Percentiles rank a stretch among this genome's conserved stretches.
phyloP scores from a whole-genome alignment of 2,329 filamentous ascomycete genomes.

The Laburnicola sp. region DNA sequence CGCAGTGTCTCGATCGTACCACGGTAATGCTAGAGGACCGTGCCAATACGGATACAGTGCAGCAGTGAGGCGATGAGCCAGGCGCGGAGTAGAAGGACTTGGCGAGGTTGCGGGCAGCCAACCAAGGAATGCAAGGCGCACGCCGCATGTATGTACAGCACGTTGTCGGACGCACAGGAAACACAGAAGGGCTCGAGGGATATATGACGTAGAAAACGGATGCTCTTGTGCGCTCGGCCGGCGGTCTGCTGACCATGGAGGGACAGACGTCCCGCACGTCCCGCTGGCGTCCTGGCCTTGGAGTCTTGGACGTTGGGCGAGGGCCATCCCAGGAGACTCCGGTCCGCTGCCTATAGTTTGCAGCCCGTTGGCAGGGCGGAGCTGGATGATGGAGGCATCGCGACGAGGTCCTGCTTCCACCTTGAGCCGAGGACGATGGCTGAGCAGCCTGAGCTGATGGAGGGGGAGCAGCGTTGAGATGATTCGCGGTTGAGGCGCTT shows the following conservation, averaged over 20 bases:
- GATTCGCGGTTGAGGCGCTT: constrained; percentile 20
- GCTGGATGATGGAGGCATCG: no score
- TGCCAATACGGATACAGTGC: no score
- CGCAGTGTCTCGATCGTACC: not conserved
- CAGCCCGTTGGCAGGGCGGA: not conserved
- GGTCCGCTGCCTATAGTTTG: not conserved
- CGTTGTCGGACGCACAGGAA: constrained; percentile 5
- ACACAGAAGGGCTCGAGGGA: constrained; percentile 13
- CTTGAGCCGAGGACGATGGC: constrained; percentile 2
- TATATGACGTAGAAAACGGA: constrained; percentile 23
- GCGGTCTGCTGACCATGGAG: constrained; percentile 12
- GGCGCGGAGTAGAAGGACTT: not conserved
- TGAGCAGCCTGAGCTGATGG: not conserved
- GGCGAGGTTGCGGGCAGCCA: constrained; percentile 1
- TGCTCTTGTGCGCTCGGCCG: constrained; percentile 1
- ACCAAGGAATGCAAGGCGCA: constrained; percentile 7
- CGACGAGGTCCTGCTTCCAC: not conserved
- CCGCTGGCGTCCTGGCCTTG: constrained; percentile 9
- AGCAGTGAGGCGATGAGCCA: not conserved
- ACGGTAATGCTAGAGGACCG: no score
- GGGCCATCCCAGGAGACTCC: constrained; percentile 3
- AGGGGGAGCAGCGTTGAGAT: constrained; percentile 8
- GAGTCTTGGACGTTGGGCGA: not conserved
- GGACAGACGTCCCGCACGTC: constrained; percentile 13
- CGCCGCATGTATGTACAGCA: not conserved